A percentile compares a stretch with the other conserved stretches of the same genome.
phyloP scores from a whole-genome alignment of 345 rosid species.

The Eucalyptus sp. region DNA sequence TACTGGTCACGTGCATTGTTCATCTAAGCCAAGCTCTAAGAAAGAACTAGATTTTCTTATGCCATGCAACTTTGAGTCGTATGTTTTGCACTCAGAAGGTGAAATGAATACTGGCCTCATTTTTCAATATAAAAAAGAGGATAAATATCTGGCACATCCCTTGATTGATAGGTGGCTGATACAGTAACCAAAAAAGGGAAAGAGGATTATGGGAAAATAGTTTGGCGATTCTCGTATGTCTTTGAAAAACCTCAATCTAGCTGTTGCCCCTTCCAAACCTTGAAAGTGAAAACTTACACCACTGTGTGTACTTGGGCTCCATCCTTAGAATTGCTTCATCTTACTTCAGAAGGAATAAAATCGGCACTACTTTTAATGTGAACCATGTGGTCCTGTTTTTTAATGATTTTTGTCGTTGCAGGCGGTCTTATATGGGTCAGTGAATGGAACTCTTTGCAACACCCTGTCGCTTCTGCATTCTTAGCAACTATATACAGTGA shows the following conservation, averaged over 20 bases:
- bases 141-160: neutral
- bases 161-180: neutral
- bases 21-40: neutral
- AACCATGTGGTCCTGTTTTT: neutral
- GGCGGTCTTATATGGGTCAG: constrained; percentile 95
- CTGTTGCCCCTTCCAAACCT: neutral
- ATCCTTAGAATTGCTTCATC: neutral
- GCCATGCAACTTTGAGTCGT: neutral
- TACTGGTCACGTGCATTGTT: neutral
- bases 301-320: neutral
- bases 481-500: constrained; percentile 83
- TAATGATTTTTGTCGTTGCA: constrained; percentile 7
- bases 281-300: neutral
- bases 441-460: constrained; percentile 84
- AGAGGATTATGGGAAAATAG: neutral
- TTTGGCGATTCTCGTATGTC: neutral
- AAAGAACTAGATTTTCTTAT: neutral
- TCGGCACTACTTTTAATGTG: neutral
- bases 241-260: neutral
- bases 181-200: neutral
- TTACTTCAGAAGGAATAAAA: neutral
- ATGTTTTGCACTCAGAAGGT: neutral
- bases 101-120: neutral
- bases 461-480: constrained; percentile 87
- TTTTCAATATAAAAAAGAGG: neutral